Evolutionary conservation across 305 asterid genomes (phyloP), one percentile per base, ranked within the genome.

Genomic region (Fraxinus angustifolia): DNA sequence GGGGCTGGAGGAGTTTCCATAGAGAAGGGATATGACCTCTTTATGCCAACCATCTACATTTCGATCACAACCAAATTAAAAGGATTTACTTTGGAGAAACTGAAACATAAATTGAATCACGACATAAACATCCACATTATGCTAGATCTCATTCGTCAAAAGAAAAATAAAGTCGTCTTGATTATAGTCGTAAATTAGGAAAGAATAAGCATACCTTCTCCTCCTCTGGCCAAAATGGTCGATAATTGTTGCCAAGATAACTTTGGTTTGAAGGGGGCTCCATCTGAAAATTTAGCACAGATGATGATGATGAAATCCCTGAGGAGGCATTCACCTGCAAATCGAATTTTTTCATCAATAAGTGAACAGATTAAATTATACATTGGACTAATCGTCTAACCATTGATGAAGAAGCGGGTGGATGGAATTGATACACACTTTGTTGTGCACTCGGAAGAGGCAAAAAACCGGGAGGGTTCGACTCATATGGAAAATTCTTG

Each of bases 251-350:
- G 38, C 85, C 82, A 68, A 81, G 87, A 83, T 82, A 85, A 84
- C 81, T 95, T 95, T 93, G 99, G 97, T 91, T 93, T 91, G 98
- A 95, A 95, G 97, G 99, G 99, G 93, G 99, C 99, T 95, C 99
- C 89, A 86, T 90, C 87, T 86, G 97, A 78, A 89, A 89, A 86
- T 84, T 87, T 48, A 85, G 28, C 62, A 85, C 87, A 71, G 97
- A 84, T 23, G 31, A 2, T 16, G 96, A 68, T 58, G 91, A 80
- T 71, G 93, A 85, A 80, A 92, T 92, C 81, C 90, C 92, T 3
- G 94, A 65, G 77, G 91, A 86, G 80, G 90, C 56, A 85, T 83
- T 91, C 90, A 89, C 89, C 94, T 91, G 91, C 84, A 89, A 8
- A 81, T 53, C 40, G 34, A 45, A 74, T 12, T 3, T 45, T 36